Percentiles rank a stretch among this genome's conserved stretches.
Conservation (phyloP, 2,329 filamentous ascomycete genomes). For the Aspergillus eucalypticola region DNA sequence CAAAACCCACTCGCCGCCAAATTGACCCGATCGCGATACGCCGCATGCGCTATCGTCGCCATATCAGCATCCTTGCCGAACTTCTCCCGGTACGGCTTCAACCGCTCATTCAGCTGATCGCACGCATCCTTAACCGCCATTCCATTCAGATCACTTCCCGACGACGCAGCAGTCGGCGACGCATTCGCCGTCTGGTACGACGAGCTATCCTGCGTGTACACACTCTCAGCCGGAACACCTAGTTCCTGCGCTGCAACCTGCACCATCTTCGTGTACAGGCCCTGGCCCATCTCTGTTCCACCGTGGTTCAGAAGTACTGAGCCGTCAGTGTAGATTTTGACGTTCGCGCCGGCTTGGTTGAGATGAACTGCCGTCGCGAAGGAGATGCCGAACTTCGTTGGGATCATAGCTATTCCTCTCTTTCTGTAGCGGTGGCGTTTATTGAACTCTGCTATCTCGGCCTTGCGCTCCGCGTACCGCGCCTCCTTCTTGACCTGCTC, state of each 20-base stretch:
- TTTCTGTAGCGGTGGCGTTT: conserved; percentile 23
- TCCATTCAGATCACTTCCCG: conserved; percentile 28
- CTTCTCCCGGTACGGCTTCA: conserved; percentile 80
- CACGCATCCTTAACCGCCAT: conserved; percentile 44
- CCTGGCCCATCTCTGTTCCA: conserved; percentile 30
- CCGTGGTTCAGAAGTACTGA: conserved; percentile 27
- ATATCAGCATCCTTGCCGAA: conserved; percentile 70
- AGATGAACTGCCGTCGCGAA: conserved; percentile 30
- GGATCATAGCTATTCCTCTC: conserved; percentile 25
- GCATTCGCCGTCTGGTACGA: conserved; percentile 26
- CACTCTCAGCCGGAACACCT: conserved; percentile 17
- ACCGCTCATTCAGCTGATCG: conserved; percentile 67
- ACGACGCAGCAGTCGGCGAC: conserved; percentile 28
- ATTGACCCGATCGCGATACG: conserved; percentile 94
- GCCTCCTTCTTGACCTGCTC: conserved; percentile 23
- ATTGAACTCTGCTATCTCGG: conserved; percentile 17
- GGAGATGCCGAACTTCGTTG: conserved; percentile 29
- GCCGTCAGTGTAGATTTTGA: conserved; percentile 26
- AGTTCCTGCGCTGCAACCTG: conserved; percentile 27
- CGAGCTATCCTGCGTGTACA: conserved; percentile 25
- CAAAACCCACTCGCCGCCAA: conserved; percentile 94
- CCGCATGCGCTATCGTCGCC: conserved; percentile 84
- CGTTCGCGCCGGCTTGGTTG: conserved; percentile 25
- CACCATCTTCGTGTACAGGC: conserved; percentile 29
- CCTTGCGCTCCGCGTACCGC: conserved; percentile 12